Evolutionary conservation across 176 grass and related monocot genomes (phyloP), one percentile per base, ranked within the genome.

Genomic region (Ensete glaucum): DNA sequence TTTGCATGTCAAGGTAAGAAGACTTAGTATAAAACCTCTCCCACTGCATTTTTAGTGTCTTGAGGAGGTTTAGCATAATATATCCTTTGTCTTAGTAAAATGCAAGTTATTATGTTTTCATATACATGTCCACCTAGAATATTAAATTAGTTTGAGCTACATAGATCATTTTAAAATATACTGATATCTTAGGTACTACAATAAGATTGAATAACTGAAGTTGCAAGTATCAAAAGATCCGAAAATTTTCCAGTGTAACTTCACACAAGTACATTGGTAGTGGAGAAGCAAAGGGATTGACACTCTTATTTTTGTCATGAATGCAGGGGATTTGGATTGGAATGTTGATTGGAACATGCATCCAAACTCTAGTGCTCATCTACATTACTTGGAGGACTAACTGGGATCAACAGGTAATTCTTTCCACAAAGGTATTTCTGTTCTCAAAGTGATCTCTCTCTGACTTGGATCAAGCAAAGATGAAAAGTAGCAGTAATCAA

Each of bases 311-410:
- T 1, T 75, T 9, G 52, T 2, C 65, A 9, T 67, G 71, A 16
- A 19, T 78, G 16, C 68, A 98, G 95, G 95, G 95, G 16, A 93
- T 98, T 82, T 98, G 95, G 95, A 83, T 91, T 9, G 90, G 86
- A 55, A 98, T 98, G 95, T 58, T 98, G 64, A 13, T 93, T 1
- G 95, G 90, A 50, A 91, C 90, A 74, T 62, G 83, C 1, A 88
- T 89, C 21, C 90, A 98, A 34, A 93, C 86, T 11, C 8, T 85
- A 27, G 82, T 98, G 23, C 88, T 98, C 60, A 1, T 93, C 10
- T 50, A 79, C 55, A 89, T 98, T 67, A 98, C 95, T 54, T 10
- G 76, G 13, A 81, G 43, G 72, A 89, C 88, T 4, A 84, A 93
- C 73, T 98, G 90, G 95, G 64, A 89, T 22, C 87, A 87, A 71